Evolutionary conservation across 2,329 filamentous ascomycete genomes (phyloP).

Genomic region (Leptographium wingfieldii): DNA sequence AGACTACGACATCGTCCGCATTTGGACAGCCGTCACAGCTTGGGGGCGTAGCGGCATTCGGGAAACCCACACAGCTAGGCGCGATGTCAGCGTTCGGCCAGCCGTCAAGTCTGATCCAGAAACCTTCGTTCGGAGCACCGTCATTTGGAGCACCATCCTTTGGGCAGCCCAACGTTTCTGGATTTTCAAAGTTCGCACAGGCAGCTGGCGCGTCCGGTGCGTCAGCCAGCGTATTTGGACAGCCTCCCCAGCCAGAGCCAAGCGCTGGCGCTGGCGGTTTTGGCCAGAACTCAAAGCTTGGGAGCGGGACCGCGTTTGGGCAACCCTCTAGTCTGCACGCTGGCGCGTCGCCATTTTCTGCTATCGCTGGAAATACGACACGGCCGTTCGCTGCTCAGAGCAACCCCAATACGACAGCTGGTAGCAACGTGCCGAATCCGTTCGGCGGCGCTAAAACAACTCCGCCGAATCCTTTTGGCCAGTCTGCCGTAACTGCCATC

Average conservation of each 20-base stretch:
- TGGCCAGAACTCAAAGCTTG: conserved; percentile 20
- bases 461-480: conserved; percentile 24
- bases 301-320: conserved; percentile 14
- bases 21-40: conserved; percentile 20
- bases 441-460: conserved; percentile 13
- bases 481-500: not conserved
- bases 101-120: conserved; percentile 18
- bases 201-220: conserved; percentile 7
- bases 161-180: conserved; percentile 17
- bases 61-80: conserved; percentile 21
- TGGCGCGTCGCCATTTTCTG: conserved; percentile 17
- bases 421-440: not conserved
- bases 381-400: not conserved
- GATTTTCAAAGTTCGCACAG: conserved; percentile 17
- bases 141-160: conserved; percentile 14
- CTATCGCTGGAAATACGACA: not conserved
- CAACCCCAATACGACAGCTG: not conserved
- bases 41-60: conserved; percentile 19
- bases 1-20: conserved; percentile 10
- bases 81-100: conserved; percentile 16
- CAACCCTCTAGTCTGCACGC: conserved; percentile 19
- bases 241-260: not conserved
- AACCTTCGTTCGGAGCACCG: conserved; percentile 8
- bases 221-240: conserved; percentile 16
- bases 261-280: conserved; percentile 13